Evolutionary conservation across 345 rosid species (phyloP), one percentile per base, ranked within the genome.

Genomic region (Physaria fendleri): DNA sequence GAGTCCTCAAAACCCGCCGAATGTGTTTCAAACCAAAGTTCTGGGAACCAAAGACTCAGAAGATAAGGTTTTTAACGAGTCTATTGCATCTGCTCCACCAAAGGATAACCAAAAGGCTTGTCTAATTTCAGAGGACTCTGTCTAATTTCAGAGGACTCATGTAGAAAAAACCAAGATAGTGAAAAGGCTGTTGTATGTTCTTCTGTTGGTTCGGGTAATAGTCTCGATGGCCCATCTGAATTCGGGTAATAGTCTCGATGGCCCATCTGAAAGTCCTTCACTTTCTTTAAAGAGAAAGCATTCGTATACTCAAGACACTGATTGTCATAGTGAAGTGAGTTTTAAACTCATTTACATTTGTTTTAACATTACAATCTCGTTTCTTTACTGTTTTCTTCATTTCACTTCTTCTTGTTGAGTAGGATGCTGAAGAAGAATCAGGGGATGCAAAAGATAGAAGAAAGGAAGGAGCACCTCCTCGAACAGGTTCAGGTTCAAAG

Each of bases 401-500:
- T 46, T 4, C 37, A 30, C 1, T 4, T 59, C 0, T 34, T 52
- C 9, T 29, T 37, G 21, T 35, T 60, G 58, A 45, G 77, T 75
- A 88, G 96, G 96, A 84, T 62, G 72, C 43, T 52, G 95, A 85
- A 71, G 96, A 81, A 65, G 95, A 91, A 69, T 76, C 76, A 5
- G 66, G 73, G 4, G 71, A 73, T 45, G 78, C 35, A 47, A 77
- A 81, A 67, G 71, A 73, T 45, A 77, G 39, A 47, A 77, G 83
- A 67, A 84, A 79, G 43, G 66, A 47, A 34, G 65, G 64, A 56
- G 66, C 71, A 52, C 60, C 82, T 30, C 42, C 64, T 58, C 71
- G 74, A 74, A 69, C 70, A 8, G 82, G 81, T 38, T 22, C 39
- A 8, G 81, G 88, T 38, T 79, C 81, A 37, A 88, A 81, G 80